Conservation (phyloP, 2,329 filamentous ascomycete genomes). For the Macroventuria anomochaeta region DNA sequence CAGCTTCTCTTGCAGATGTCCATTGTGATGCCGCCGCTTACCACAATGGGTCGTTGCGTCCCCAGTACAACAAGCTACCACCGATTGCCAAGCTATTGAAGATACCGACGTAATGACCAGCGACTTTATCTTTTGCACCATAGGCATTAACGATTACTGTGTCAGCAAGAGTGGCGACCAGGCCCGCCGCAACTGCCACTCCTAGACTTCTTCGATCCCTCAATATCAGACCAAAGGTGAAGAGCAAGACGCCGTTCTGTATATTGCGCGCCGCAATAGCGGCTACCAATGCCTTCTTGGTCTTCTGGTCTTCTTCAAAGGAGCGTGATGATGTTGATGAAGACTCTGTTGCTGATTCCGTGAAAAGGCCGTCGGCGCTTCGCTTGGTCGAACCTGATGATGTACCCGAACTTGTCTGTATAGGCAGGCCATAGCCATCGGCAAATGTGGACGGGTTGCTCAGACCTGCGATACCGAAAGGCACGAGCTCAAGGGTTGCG, state of each 20-base stretch:
- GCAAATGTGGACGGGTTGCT: conserved; percentile 24
- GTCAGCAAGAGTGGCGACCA: conserved; percentile 32
- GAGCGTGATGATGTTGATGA: neutral
- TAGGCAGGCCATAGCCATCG: conserved; percentile 27
- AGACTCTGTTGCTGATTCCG: conserved; percentile 1
- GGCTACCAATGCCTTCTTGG: conserved; percentile 30
- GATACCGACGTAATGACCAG: conserved; percentile 31
- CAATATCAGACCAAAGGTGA: conserved; percentile 29
- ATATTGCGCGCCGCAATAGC: conserved; percentile 35
- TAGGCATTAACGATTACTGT: conserved; percentile 31
- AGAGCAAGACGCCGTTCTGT: conserved; percentile 29
- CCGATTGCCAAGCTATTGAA: conserved; percentile 34
- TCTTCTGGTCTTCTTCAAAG: conserved; percentile 23
- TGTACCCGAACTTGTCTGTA: conserved; percentile 6
- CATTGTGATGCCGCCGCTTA: neutral
- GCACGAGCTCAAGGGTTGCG: conserved; percentile 30
- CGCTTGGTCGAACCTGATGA: conserved; percentile 8
- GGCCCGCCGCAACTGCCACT: conserved; percentile 28
- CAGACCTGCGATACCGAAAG: conserved; percentile 31
- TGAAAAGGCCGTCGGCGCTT: neutral
- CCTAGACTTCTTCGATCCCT: conserved; percentile 32
- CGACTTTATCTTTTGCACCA: conserved; percentile 29
- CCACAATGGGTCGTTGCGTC: conserved; percentile 28
- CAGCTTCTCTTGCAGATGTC: neutral
- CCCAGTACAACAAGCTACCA: conserved; percentile 33